A percentile compares a stretch with the other conserved stretches of the same genome.
These are phyloP conservation scores for Trichoderma aggressivum DNA, from an alignment of 2,329 filamentous ascomycete genomes.

Conservation along the genomic window DNA sequence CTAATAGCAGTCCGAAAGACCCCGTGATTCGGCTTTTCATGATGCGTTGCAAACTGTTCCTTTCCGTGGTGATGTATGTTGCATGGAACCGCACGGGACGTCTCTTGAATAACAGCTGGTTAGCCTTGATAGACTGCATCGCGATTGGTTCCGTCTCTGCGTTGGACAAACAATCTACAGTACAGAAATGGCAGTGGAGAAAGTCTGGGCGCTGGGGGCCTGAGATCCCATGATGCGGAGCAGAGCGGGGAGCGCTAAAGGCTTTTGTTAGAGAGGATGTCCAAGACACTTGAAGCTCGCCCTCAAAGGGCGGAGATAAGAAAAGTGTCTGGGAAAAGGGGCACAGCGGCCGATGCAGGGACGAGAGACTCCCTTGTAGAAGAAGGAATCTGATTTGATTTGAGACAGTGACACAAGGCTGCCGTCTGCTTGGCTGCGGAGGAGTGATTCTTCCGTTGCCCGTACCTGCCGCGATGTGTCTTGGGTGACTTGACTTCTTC, in stretches of 20 bases:
- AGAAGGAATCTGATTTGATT: not conserved
- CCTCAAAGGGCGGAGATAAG: not conserved
- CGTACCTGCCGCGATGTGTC: not conserved
- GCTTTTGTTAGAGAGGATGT: not conserved
- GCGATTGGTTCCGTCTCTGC: not conserved
- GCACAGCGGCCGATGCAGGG: not conserved
- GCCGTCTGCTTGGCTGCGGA: not conserved
- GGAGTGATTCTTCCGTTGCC: not conserved
- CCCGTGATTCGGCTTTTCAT: too few relatives aligned
- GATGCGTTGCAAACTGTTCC: not conserved
- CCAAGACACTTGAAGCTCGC: not conserved
- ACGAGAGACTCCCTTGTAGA: not conserved
- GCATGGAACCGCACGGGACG: constrained; percentile 11
- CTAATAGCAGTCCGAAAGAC: not conserved
- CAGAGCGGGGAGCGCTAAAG: not conserved
- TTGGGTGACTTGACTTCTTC: not conserved
- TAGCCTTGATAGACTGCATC: not conserved
- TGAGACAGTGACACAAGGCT: not conserved
- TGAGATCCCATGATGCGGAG: constrained; percentile 16
- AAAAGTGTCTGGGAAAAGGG: not conserved
- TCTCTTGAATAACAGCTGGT: not conserved
- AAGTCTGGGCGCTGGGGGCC: not conserved
- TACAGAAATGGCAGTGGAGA: constrained; percentile 2
- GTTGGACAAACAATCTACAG: not conserved
- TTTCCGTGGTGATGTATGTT: constrained; percentile 2